Base-by-base conservation (phyloP, 176 grass and related monocot species). In the Canna indica region DNA sequence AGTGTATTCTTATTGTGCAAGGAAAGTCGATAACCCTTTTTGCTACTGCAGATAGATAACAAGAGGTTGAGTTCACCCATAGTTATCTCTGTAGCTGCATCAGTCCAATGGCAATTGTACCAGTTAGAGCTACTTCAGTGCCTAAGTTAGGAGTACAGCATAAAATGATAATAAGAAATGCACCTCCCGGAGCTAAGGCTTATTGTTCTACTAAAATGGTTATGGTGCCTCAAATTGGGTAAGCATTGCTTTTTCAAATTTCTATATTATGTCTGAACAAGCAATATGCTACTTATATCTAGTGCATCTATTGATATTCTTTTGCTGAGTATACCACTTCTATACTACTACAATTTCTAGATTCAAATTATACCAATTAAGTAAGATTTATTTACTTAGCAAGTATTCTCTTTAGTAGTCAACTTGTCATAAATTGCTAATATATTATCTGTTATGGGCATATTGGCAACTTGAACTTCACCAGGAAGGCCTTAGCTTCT, bases 111-210 rank as follows among this genome's bases (percentile, higher is more conserved):
- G 80, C 79, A 13, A 70, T 69, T 28, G 30, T 85, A 71, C 91
- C 85, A 42, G 85, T 72, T 74, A 75, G 82, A 18, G 74, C 79
- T 52, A 72, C 77, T 32, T 87, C 88, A 73, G 76, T 86, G 60
- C 79, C 91, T 70, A 70, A 83, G 67, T 71, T 95, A 17, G 77
- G 91, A 30, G 78, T 81, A 69, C 88, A 85, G 36, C 79, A 81
- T 78, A 76, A 68, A 31, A 22, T 69, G 38, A 50, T 83, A 15
- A 70, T 67, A 12, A 74, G 70, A 34, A 64, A 79, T 59, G 54
- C 72, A 67, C 41, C 65, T 64, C 59, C 20, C 36, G 67, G 64
- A 69, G 24, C 67, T 70, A 81, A 46, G 59, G 73, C 79, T 10
- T 48, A 39, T 29, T 77, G 47, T 69, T 27, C 58, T 76, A 74